A percentile compares a stretch with the other conserved stretches of the same genome.
phyloP scores from a whole-genome alignment of 768 basidiomycete species.

The Nidula microcarpa region DNA sequence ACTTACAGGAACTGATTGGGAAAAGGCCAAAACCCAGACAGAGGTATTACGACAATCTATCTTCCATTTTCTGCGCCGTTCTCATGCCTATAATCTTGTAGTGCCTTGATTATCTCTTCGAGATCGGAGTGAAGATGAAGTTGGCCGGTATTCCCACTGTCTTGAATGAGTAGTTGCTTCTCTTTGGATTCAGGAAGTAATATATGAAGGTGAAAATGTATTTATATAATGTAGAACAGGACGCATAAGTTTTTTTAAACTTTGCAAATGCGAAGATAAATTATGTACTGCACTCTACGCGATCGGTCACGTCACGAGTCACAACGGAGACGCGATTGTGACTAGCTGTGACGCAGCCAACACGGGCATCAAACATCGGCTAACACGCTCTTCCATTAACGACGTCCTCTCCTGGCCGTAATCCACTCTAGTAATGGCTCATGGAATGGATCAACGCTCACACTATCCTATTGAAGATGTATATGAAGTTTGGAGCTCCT shows the following conservation, averaged over 20 bases:
- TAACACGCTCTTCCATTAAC: not conserved
- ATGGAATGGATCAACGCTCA: too few species aligned
- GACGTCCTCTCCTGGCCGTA: too few species aligned
- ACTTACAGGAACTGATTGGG: constrained; percentile 61
- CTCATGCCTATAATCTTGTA: constrained; percentile 17
- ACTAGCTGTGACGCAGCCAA: not conserved
- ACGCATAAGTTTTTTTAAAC: too few species aligned
- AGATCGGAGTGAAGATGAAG: constrained; percentile 83
- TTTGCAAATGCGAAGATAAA: not conserved
- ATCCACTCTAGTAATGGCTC: too few species aligned
- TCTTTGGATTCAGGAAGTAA: not conserved
- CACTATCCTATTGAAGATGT: too few species aligned
- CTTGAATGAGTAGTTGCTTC: constrained; percentile 6
- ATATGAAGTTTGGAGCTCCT: too few species aligned
- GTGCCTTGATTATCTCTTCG: constrained; percentile 91
- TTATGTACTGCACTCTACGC: constrained; percentile 5
- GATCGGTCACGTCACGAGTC: constrained; percentile 15
- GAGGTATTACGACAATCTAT: constrained; percentile 43
- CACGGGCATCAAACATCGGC: not conserved
- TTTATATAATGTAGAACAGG: not conserved
- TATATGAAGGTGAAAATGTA: not conserved
- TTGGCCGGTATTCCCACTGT: constrained; percentile 54
- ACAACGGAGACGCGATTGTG: too few species aligned
- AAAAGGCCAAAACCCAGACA: constrained; percentile 86
- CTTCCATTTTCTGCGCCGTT: not conserved